Conservation (phyloP, 176 grass and related monocot genomes). For the Coix lacrymajobi region DNA sequence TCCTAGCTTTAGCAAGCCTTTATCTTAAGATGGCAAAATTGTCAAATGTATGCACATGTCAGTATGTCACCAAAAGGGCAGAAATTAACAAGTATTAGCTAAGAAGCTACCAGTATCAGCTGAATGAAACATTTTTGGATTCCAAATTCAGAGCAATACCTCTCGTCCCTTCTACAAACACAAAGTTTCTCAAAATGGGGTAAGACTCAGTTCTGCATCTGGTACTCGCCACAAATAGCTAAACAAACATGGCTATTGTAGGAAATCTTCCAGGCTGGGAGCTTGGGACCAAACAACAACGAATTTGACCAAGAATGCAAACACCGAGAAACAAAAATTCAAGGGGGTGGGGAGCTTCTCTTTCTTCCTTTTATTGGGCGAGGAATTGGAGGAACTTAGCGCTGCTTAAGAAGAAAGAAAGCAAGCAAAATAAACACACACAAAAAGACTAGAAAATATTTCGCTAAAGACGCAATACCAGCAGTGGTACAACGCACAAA, state of each 20-base stretch:
- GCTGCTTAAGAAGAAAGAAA: background rate
- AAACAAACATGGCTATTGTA: background rate
- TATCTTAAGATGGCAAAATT: constrained; percentile 14
- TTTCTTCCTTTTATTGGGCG: background rate
- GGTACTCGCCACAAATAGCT: background rate
- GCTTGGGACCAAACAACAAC: background rate
- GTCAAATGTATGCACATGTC: background rate
- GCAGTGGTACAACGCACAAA: background rate
- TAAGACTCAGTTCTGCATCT: background rate
- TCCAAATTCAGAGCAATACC: too few species aligned
- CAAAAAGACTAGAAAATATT: background rate
- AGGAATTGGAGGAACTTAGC: background rate
- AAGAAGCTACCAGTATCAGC: background rate
- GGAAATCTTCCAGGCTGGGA: background rate
- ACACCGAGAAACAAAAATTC: background rate
- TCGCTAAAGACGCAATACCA: background rate
- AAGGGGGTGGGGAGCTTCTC: background rate
- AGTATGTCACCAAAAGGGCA: background rate
- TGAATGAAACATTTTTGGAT: too few species aligned
- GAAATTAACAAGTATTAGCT: background rate
- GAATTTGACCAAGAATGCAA: background rate
- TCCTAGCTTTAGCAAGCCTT: constrained; percentile 13
- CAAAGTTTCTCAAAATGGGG: background rate
- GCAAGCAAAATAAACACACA: background rate
- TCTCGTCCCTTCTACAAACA: too few species aligned